Evolutionary conservation across 106 monocot genomes (phyloP).

Genomic region (Acorus gramineus): DNA sequence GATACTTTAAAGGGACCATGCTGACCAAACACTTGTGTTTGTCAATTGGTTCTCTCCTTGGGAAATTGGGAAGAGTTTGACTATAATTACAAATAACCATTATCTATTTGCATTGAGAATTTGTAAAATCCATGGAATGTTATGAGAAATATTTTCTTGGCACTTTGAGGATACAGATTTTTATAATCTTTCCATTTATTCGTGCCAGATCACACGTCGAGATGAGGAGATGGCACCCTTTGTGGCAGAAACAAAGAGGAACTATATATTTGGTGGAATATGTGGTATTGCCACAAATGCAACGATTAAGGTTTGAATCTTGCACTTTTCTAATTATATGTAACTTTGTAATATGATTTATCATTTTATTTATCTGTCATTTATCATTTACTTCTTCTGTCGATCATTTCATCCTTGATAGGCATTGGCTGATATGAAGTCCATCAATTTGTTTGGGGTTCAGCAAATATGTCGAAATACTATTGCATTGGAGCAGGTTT

Average conservation of each 20-base stretch:
- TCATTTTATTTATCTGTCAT: neutral
- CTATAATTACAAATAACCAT: no score
- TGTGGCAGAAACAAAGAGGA: slow-evolving; percentile 75
- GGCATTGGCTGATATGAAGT: slow-evolving; percentile 89
- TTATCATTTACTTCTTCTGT: slow-evolving; percentile 1
- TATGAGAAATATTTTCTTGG: neutral
- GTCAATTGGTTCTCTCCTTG: no score
- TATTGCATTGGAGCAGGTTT: slow-evolving; percentile 95
- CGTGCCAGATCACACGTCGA: slow-evolving; percentile 66
- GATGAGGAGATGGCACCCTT: slow-evolving; percentile 94
- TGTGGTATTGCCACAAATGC: slow-evolving; percentile 76
- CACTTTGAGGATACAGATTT: no score
- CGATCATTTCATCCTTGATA: slow-evolving; percentile 6
- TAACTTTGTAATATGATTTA: neutral
- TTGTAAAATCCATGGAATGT: no score
- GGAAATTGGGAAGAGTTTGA: no score
- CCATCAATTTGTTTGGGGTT: slow-evolving; percentile 87
- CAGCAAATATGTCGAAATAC: slow-evolving; percentile 99
- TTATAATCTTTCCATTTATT: neutral
- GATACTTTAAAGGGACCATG: no score
- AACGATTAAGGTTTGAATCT: slow-evolving; percentile 63
- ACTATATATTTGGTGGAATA: slow-evolving; percentile 95
- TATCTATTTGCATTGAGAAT: no score
- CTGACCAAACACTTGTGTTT: no score
- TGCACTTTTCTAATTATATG: neutral